A percentile compares a stretch with the other conserved stretches of the same genome.
These are phyloP conservation scores for Monosporascus cannonballus DNA, from an alignment of 2,329 filamentous ascomycete species.

Conservation along the genomic window DNA sequence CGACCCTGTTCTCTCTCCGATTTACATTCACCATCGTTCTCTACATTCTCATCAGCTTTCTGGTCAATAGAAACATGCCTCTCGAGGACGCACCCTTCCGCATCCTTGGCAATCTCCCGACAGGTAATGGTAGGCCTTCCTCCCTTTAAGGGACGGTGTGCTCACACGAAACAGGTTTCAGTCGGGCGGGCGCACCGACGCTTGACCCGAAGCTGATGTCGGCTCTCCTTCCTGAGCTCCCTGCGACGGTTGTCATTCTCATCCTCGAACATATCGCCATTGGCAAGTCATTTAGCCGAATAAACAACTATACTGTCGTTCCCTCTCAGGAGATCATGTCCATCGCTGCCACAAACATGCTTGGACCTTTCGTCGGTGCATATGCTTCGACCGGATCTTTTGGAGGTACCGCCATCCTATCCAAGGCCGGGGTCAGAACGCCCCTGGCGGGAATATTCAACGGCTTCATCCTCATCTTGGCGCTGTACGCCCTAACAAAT, in stretches of 20 bases:
- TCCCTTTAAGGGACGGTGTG: conserved; percentile 5
- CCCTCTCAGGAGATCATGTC: conserved; percentile 74
- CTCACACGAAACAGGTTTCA: conserved; percentile 44
- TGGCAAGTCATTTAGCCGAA: conserved; percentile 70
- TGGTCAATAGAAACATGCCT: conserved; percentile 52
- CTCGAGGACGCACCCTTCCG: conserved; percentile 47
- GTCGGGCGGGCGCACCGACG: conserved; percentile 53
- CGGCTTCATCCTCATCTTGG: conserved; percentile 66
- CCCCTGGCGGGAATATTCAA: conserved; percentile 76
- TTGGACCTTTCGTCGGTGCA: conserved; percentile 66
- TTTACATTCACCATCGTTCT: conserved; percentile 71
- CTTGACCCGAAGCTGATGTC: conserved; percentile 51
- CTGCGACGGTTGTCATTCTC: conserved; percentile 66
- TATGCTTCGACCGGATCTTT: conserved; percentile 42
- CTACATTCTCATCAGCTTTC: conserved; percentile 67
- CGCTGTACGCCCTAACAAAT: conserved; percentile 69
- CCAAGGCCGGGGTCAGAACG: conserved; percentile 75
- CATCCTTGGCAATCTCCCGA: conserved; percentile 60
- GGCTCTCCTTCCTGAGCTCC: conserved; percentile 55
- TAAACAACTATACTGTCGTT: conserved; percentile 70
- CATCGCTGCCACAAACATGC: conserved; percentile 66
- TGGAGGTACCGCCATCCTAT: conserved; percentile 72
- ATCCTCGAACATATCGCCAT: conserved; percentile 80
- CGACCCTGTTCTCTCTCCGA: conserved; percentile 68
- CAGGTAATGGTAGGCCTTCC: conserved; percentile 36